Evolutionary conservation across 768 basidiomycete species (phyloP).

Genomic region (Rhodotorula diobovata): DNA sequence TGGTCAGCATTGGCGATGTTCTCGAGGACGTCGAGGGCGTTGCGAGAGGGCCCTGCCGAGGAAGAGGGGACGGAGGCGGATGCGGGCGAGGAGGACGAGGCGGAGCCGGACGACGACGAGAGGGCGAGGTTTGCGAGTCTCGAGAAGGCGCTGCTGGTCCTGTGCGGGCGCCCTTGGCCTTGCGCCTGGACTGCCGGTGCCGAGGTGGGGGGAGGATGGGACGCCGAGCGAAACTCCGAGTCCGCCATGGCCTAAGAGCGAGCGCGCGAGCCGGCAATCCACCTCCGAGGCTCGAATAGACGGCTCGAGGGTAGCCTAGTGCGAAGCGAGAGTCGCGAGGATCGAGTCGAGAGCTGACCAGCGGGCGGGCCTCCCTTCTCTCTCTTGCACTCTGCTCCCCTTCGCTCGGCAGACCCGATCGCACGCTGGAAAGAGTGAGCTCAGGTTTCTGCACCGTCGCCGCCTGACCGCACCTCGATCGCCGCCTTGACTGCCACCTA

Average conservation of each 20-base stretch:
- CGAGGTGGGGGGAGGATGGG: not conserved
- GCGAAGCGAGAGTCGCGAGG: too few relatives aligned
- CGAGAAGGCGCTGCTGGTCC: constrained; percentile 6
- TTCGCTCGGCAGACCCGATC: not conserved
- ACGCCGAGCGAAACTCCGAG: not conserved
- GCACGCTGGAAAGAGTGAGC: not conserved
- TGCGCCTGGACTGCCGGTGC: not conserved
- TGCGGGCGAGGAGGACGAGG: constrained; percentile 9
- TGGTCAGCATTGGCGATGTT: constrained; percentile 19
- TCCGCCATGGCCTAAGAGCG: not conserved
- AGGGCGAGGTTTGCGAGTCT: constrained; percentile 17
- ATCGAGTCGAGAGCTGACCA: too few relatives aligned
- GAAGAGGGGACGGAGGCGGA: not conserved
- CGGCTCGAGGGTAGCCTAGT: too few relatives aligned
- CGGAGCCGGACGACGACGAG: constrained; percentile 4
- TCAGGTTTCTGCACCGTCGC: too few relatives aligned
- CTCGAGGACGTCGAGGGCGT: constrained; percentile 32
- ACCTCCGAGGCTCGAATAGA: too few relatives aligned
- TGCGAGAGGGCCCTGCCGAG: not conserved
- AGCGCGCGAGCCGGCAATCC: too few relatives aligned
- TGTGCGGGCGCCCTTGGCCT: not conserved
- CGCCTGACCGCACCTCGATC: too few relatives aligned
- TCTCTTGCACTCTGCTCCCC: not conserved
- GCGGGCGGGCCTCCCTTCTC: too few relatives aligned
- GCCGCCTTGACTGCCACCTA: not conserved